A percentile compares a stretch with the other conserved stretches of the same genome.
These are phyloP conservation scores for Fusarium liriodendri DNA, from an alignment of 2,329 filamentous ascomycete species.

Conservation along the genomic window DNA sequence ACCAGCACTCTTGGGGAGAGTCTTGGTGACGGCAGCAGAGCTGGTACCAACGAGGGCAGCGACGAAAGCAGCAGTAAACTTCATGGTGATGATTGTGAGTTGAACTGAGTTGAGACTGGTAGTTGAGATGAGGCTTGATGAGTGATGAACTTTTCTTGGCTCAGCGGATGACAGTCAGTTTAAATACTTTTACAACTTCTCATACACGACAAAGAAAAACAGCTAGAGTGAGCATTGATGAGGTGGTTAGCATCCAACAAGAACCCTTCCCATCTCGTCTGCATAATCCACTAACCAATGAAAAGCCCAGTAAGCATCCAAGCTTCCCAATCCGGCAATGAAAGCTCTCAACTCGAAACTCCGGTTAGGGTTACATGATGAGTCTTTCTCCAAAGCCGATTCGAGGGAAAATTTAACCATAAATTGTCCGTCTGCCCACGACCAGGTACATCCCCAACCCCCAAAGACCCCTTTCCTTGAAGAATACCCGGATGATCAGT, in stretches of 20 bases:
- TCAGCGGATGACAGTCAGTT: not conserved
- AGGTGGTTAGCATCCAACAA: not conserved
- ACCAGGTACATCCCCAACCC: not conserved
- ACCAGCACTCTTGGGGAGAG: constrained; percentile 35
- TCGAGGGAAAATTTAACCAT: constrained; percentile 23
- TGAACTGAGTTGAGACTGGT: not conserved
- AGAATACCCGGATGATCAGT: constrained; percentile 4
- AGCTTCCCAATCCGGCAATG: constrained; percentile 23
- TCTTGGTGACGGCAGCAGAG: constrained; percentile 35
- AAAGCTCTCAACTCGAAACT: constrained; percentile 19
- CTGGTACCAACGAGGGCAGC: constrained; percentile 30
- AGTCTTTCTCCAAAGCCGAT: constrained; percentile 6
- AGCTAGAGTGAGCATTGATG: not conserved
- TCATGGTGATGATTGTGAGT: constrained; percentile 13
- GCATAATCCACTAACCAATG: constrained; percentile 17
- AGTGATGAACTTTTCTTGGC: constrained; percentile 1
- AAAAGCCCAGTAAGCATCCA: not conserved
- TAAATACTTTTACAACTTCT: constrained; percentile 15
- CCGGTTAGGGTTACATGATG: constrained; percentile 34
- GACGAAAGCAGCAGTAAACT: constrained; percentile 30
- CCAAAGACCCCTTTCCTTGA: not conserved
- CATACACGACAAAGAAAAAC: not conserved
- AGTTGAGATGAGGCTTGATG: not conserved
- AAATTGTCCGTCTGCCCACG: constrained; percentile 27
- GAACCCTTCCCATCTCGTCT: not conserved